phyloP scores from a whole-genome alignment of 495 filamentous ascomycete genomes.

The Hypomontagnella submonticulosa region DNA sequence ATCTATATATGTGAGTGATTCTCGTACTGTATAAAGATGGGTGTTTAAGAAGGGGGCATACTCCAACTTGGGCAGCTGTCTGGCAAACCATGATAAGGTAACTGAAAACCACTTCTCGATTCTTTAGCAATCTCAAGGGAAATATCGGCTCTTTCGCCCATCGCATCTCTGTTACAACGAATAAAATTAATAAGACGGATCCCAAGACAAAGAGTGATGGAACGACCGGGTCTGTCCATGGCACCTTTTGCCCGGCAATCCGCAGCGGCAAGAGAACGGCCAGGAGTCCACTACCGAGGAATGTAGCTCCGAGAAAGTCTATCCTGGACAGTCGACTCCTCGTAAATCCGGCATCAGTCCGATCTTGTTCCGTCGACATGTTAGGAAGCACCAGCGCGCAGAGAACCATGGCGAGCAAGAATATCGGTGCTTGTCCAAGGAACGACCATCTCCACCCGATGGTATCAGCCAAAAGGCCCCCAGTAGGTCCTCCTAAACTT shows the following conservation, averaged over 20 bases:
- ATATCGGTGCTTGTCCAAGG: conserved; percentile 66
- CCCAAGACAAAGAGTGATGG: conserved; percentile 48
- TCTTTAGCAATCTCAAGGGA: conserved; percentile 65
- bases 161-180: conserved; percentile 65
- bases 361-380: conserved; percentile 12
- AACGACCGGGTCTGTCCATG: conserved; percentile 65
- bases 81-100: conserved; percentile 67
- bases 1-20: conserved; percentile 47
- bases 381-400: conserved; percentile 58
- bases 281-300: conserved; percentile 62
- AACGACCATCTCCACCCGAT: conserved; percentile 79
- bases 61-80: conserved; percentile 66
- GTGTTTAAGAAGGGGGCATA: conserved; percentile 52
- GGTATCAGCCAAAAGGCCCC: conserved; percentile 71
- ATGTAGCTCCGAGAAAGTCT: conserved; percentile 67
- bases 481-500: conserved; percentile 71
- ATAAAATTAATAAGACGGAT: conserved; percentile 51
- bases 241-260: conserved; percentile 66
- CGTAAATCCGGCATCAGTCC: conserved; percentile 2
- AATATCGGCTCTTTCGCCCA: conserved; percentile 70
- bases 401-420: conserved; percentile 64
- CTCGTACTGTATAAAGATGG: conserved; percentile 3
- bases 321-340: conserved; percentile 58
- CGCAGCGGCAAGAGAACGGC: conserved; percentile 66
- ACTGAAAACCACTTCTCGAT: conserved; percentile 64